Base-by-base conservation (phyloP, 2,329 filamentous ascomycete species). In the Podosphaera xanthii region DNA sequence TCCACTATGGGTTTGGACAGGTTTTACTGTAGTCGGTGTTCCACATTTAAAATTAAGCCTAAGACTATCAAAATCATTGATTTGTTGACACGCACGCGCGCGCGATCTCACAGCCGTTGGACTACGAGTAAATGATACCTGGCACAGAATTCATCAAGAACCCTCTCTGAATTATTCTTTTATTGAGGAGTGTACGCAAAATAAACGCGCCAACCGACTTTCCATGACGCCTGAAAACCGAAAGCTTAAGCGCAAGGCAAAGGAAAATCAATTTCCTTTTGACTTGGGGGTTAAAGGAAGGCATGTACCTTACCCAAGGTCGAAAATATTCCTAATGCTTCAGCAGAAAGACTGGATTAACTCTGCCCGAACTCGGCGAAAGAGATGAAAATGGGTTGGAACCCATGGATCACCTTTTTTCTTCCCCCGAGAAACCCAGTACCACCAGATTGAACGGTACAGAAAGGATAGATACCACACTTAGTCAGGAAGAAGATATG, bases 311-410 rank as follows among this genome's bases (percentile, higher is more conserved):
- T 14, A 10, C 2, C 14, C 8, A 22, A 46, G 36, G 2, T 59
- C 65, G 62, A 54, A 53, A 36, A 58, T 58, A 60, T 35, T 52
- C 48, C 64, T 65, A 62, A 63, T 54, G 8, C 7, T 22, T 30
- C 6, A 58, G 57, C 65, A 96, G 91, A 65, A 94, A 94, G 77
- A 98, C 92, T 0, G 92, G 92, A 52, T 79, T 94, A 34, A 85
- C 82, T 0, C 72, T 97, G 38, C 80, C 82, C 66, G 87, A 95
- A 67, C 81, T 76, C 59, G 87, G 87, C 58, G 75, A 83, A 61
- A 85, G 88, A 72, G 91, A 97, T 72, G 89, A 94, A 70, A 77
- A 95, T 76, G 92, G 91, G 70, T 82, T 98, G 75, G 88, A 96
- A 69, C 84, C 87, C 42, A 78, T 95, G 60, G 86, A 91, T 42